Conservation (phyloP, 2,329 filamentous ascomycete species). For the Tolypocladium pustulatum region DNA sequence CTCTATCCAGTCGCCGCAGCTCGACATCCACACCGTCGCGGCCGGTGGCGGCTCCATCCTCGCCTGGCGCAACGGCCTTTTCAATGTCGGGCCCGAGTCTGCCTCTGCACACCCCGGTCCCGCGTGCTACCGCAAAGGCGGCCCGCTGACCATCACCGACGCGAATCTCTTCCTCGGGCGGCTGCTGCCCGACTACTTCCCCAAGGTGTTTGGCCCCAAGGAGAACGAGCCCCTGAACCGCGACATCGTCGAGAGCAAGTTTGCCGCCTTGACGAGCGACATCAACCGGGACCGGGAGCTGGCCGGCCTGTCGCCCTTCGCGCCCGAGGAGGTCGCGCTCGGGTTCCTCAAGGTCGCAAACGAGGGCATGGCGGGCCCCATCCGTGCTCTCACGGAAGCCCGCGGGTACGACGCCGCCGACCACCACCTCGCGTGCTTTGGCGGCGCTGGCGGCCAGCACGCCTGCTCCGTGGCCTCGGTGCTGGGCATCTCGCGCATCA, state of each 20-base stretch:
- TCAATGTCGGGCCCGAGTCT: conserved; percentile 63
- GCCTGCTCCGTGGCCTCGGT: conserved; percentile 30
- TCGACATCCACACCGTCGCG: conserved; percentile 75
- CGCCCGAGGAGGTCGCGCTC: conserved; percentile 23
- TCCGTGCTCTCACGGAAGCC: conserved; percentile 23
- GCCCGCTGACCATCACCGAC: conserved; percentile 62
- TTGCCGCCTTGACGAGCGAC: conserved; percentile 27
- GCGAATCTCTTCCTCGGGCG: conserved; percentile 60
- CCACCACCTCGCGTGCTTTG: conserved; percentile 25
- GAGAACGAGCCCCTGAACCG: conserved; percentile 22
- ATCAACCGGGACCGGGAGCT: conserved; percentile 27
- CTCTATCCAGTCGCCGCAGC: conserved; percentile 66
- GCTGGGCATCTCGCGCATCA: conserved; percentile 30
- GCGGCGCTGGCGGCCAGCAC: conserved; percentile 31
- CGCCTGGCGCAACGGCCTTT: conserved; percentile 62
- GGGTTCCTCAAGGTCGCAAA: conserved; percentile 26
- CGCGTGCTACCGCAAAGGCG: conserved; percentile 63
- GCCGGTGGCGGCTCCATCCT: conserved; percentile 64
- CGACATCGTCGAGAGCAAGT: conserved; percentile 27
- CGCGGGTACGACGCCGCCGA: conserved; percentile 22
- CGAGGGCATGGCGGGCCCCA: conserved; percentile 24
- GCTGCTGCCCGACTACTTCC: conserved; percentile 52
- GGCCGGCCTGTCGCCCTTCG: conserved; percentile 14
- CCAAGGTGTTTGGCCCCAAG: conserved; percentile 39
- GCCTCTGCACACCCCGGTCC: conserved; percentile 62